A percentile compares a stretch with the other conserved stretches of the same genome.
Conservation (phyloP, 1,284 basidiomycete species). For the Mrakiaceae sp. region DNA sequence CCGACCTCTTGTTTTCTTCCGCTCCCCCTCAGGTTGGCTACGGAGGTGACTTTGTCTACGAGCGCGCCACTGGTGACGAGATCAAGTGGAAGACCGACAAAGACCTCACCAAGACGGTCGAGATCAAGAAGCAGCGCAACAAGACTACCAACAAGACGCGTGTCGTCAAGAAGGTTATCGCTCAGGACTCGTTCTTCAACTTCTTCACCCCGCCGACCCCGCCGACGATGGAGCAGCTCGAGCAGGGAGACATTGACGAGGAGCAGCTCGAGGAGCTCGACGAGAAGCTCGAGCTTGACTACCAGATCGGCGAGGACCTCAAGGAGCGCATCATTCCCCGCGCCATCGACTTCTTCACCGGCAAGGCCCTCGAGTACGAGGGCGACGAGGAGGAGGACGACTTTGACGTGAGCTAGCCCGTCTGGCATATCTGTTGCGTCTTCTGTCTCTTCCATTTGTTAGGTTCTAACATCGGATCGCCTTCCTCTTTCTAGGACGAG, state of each 20-base stretch:
- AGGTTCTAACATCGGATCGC: not conserved
- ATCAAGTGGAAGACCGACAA: conserved; percentile 98
- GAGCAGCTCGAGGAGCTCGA: conserved; percentile 82
- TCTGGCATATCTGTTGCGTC: conserved; percentile 25
- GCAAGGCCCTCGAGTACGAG: conserved; percentile 87
- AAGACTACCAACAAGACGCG: conserved; percentile 94
- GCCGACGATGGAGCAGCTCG: conserved; percentile 55
- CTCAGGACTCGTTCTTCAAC: conserved; percentile 92
- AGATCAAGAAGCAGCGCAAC: conserved; percentile 98
- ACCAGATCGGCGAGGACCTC: conserved; percentile 96
- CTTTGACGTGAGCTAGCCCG: conserved; percentile 50
- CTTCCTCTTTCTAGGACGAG: conserved; percentile 24
- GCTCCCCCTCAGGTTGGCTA: conserved; percentile 51
- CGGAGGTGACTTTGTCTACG: conserved; percentile 89
- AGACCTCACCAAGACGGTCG: conserved; percentile 91
- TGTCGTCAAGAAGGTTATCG: conserved; percentile 74
- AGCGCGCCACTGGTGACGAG: conserved; percentile 76
- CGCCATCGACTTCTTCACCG: conserved; percentile 91
- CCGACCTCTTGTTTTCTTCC: not conserved
- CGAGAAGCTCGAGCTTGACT: conserved; percentile 88
- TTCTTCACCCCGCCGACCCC: conserved; percentile 84
- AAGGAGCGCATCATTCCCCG: conserved; percentile 92
- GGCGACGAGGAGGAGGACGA: conserved; percentile 52
- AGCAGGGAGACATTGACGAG: conserved; percentile 67
- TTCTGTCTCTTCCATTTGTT: not conserved